Conservation (phyloP, 1,284 basidiomycete species). For the Puccinia polysora region DNA sequence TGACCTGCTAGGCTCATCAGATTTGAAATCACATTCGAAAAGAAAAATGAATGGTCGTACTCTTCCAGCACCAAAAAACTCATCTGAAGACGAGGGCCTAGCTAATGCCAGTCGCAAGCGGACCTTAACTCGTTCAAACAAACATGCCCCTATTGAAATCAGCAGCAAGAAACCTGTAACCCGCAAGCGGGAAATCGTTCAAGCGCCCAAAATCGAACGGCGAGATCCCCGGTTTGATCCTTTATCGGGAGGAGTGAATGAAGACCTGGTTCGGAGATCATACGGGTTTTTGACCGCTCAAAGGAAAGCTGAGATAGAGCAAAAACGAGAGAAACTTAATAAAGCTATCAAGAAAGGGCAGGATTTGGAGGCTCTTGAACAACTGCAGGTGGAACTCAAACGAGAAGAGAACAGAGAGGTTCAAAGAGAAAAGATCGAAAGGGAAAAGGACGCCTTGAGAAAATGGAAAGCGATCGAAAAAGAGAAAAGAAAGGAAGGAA, state of each 20-base stretch:
- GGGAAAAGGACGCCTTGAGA: constrained; percentile 25
- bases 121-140: constrained; percentile 2
- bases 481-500: constrained; percentile 33
- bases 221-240: constrained; percentile 18
- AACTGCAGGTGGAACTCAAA: too few species aligned
- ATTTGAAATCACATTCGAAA: too few species aligned
- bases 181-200: not conserved
- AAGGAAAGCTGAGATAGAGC: constrained; percentile 7
- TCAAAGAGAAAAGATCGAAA: constrained; percentile 11
- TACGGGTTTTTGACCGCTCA: constrained; percentile 7
- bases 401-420: constrained; percentile 16
- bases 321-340: not conserved
- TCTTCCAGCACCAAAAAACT: too few species aligned
- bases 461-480: constrained; percentile 29
- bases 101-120: too few species aligned
- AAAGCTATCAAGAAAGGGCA: too few species aligned
- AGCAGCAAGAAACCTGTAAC: not conserved
- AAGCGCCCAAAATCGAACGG: not conserved
- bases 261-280: not conserved
- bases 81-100: too few species aligned
- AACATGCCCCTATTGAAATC: constrained; percentile 5
- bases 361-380: too few species aligned
- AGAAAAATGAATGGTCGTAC: too few species aligned
- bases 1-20: too few species aligned
- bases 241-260: constrained; percentile 11